Evolutionary conservation across 306 rosid genomes (phyloP).

Genomic region (Medicago lupulina): DNA sequence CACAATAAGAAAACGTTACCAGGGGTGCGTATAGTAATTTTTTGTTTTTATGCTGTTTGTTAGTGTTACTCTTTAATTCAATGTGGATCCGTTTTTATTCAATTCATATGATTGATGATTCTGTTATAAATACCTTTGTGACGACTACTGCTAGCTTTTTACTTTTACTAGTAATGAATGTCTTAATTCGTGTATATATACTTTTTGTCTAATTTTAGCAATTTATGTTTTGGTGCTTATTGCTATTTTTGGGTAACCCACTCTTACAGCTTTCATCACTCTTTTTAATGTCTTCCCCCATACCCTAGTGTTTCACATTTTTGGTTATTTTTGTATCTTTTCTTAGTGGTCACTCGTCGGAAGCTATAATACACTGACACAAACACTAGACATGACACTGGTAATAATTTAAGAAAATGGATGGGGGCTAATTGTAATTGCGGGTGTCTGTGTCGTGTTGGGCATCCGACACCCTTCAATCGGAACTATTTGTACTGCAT

Average conservation of each 20-base stretch:
- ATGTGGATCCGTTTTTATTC: conserved; percentile 37
- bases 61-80: neutral
- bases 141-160: neutral
- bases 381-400: neutral
- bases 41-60: neutral
- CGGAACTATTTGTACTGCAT: neutral
- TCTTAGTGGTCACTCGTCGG: neutral
- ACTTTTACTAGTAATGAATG: conserved; percentile 20
- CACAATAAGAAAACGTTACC: conserved; percentile 90
- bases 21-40: conserved; percentile 55
- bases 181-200: conserved; percentile 39
- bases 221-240: conserved; percentile 22
- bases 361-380: neutral
- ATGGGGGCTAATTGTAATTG: too few relatives aligned
- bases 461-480: neutral
- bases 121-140: conserved; percentile 34
- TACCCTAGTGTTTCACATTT: neutral
- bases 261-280: conserved; percentile 6
- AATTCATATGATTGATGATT: conserved; percentile 5
- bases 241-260: conserved; percentile 41
- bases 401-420: neutral
- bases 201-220: conserved; percentile 37
- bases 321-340: conserved; percentile 22
- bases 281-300: neutral
- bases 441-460: neutral